Conservation (phyloP, 2,329 filamentous ascomycete species). For the Thermoascus crustaceus region DNA sequence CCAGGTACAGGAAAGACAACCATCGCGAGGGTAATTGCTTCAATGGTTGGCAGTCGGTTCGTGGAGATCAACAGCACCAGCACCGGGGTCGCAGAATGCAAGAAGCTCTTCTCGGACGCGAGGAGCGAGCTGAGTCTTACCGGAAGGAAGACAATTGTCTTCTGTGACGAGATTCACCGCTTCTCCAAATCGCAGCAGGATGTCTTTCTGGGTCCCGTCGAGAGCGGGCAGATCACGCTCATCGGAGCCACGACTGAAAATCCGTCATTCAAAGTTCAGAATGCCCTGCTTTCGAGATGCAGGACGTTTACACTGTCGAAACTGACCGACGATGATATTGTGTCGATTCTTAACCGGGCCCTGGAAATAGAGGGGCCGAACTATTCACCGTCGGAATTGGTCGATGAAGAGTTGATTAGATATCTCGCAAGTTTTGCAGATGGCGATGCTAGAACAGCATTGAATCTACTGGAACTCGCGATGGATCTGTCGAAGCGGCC, state of each 20-base stretch:
- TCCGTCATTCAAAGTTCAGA: slow-evolving; percentile 86
- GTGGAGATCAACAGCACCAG: slow-evolving; percentile 94
- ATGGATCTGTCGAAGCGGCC: slow-evolving; percentile 63
- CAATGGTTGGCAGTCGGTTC: slow-evolving; percentile 73
- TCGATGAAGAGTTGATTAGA: slow-evolving; percentile 66
- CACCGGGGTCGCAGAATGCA: slow-evolving; percentile 79
- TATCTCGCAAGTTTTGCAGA: slow-evolving; percentile 85
- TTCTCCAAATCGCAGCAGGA: slow-evolving; percentile 92
- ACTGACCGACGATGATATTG: slow-evolving; percentile 63
- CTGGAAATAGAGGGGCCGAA: slow-evolving; percentile 52
- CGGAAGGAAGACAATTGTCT: slow-evolving; percentile 87
- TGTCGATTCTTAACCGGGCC: slow-evolving; percentile 68
- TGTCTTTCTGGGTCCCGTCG: slow-evolving; percentile 86
- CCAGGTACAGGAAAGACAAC: slow-evolving; percentile 49
- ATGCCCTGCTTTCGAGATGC: slow-evolving; percentile 78
- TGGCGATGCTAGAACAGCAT: slow-evolving; percentile 83
- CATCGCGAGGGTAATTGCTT: slow-evolving; percentile 83
- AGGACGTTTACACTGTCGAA: slow-evolving; percentile 80
- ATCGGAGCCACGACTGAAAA: slow-evolving; percentile 97
- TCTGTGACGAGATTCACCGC: slow-evolving; percentile 93
- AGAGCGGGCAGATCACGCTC: slow-evolving; percentile 79
- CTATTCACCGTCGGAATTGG: slow-evolving; percentile 45
- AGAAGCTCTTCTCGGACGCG: slow-evolving; percentile 83
- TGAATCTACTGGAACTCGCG: slow-evolving; percentile 86
- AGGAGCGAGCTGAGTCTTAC: slow-evolving; percentile 70